Evolutionary conservation across 495 filamentous ascomycete species (phyloP).

Genomic region (Clohesyomyces aquaticus): DNA sequence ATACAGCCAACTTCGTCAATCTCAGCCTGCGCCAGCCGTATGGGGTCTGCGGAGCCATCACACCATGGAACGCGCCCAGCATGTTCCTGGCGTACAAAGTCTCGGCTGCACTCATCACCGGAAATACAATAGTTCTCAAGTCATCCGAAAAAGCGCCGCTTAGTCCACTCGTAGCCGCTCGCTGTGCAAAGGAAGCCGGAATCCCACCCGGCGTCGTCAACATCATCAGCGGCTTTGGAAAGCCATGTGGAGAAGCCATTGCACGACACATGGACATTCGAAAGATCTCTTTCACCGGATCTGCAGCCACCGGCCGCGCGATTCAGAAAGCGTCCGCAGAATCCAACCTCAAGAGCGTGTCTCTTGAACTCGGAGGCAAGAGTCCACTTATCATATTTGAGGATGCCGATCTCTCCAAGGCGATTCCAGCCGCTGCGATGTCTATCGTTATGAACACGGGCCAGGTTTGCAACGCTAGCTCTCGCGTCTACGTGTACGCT

Average conservation of each 20-base stretch:
- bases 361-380: slow-evolving; percentile 39
- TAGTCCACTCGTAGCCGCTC: neutral
- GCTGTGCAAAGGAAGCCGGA: slow-evolving; percentile 22
- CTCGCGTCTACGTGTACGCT: slow-evolving; percentile 42
- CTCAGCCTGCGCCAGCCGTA: slow-evolving; percentile 7
- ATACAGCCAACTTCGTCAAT: no score
- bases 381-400: slow-evolving; percentile 8
- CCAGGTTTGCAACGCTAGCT: slow-evolving; percentile 24
- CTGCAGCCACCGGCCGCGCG: slow-evolving; percentile 31
- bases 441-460: slow-evolving; percentile 16
- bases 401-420: slow-evolving; percentile 12
- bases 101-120: slow-evolving; percentile 16
- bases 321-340: slow-evolving; percentile 39
- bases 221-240: slow-evolving; percentile 17
- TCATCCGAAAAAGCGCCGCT: slow-evolving; percentile 21
- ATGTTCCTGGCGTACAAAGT: slow-evolving; percentile 17
- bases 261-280: slow-evolving; percentile 40
- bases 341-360: slow-evolving; percentile 43
- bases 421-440: neutral
- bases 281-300: slow-evolving; percentile 46
- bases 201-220: slow-evolving; percentile 33
- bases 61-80: slow-evolving; percentile 26
- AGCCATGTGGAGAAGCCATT: neutral
- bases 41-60: slow-evolving; percentile 25
- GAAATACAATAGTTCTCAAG: slow-evolving; percentile 32